Evolutionary conservation across 2,329 filamentous ascomycete genomes (phyloP).

Genomic region (Tolypocladium ovalisporum): DNA sequence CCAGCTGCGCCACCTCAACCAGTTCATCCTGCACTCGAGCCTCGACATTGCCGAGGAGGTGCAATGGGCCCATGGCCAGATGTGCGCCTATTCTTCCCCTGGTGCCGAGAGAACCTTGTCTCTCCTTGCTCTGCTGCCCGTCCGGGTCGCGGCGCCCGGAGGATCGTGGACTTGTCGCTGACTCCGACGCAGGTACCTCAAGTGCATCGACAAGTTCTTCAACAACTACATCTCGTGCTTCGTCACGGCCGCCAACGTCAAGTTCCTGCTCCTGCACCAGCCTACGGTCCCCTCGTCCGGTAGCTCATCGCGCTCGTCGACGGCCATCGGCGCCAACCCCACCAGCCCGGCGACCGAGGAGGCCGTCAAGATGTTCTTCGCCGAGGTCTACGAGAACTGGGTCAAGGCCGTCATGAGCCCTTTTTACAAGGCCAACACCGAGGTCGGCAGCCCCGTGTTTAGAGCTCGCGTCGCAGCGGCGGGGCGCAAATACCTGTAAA

Average conservation of each 20-base stretch:
- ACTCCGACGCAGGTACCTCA: conserved; percentile 66
- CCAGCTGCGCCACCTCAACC: conserved; percentile 85
- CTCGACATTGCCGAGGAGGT: conserved; percentile 94
- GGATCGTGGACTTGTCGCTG: background rate
- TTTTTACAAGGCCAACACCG: conserved; percentile 80
- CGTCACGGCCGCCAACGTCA: conserved; percentile 82
- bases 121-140: background rate
- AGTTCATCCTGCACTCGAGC: conserved; percentile 91
- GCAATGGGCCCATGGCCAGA: conserved; percentile 79
- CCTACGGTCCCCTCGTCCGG: conserved; percentile 39
- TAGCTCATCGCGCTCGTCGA: conserved; percentile 44
- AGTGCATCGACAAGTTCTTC: conserved; percentile 93
- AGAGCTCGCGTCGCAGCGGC: conserved; percentile 71
- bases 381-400: conserved; percentile 93
- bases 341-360: conserved; percentile 87
- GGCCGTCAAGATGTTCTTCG: conserved; percentile 88
- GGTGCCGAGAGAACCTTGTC: too few relatives aligned
- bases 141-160: too few relatives aligned
- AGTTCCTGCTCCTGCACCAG: conserved; percentile 89
- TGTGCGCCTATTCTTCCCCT: conserved; percentile 40
- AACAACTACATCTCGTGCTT: conserved; percentile 93
- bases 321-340: conserved; percentile 73
- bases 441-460: conserved; percentile 80
- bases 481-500: conserved; percentile 78
- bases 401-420: conserved; percentile 96